phyloP scores from a whole-genome alignment of 1,139 yeast species.

The Chernovozyma aurita region DNA sequence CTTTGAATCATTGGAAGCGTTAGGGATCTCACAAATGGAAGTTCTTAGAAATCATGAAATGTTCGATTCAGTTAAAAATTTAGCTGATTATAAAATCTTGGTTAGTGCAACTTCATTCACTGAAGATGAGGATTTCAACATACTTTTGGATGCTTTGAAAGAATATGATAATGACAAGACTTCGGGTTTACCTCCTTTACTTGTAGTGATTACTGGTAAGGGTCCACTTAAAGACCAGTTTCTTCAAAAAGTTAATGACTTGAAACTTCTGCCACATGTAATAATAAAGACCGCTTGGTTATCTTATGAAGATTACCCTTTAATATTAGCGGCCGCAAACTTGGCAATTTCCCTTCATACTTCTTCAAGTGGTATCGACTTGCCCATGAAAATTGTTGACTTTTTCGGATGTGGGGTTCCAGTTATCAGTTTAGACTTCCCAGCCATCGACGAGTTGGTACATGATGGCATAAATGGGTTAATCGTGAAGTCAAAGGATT shows the following conservation, averaged over 20 bases:
- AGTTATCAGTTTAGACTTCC: constrained; percentile 71
- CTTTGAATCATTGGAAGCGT: constrained; percentile 45
- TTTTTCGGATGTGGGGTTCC: constrained; percentile 97
- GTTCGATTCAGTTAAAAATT: constrained; percentile 28
- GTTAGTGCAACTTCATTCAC: constrained; percentile 92
- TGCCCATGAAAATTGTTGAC: constrained; percentile 97
- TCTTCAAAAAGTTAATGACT: constrained; percentile 37
- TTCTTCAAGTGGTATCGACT: constrained; percentile 88
- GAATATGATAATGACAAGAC: constrained; percentile 41
- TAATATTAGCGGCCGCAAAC: constrained; percentile 71
- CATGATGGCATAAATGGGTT: constrained; percentile 42
- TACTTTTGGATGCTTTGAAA: constrained; percentile 65
- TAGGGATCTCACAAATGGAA: constrained; percentile 19
- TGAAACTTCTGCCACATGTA: constrained; percentile 44
- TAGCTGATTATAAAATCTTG: constrained; percentile 51
- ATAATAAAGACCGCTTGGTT: constrained; percentile 72
- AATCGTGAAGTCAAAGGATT: constrained; percentile 34
- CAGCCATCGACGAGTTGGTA: constrained; percentile 66
- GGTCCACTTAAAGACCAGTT: constrained; percentile 72
- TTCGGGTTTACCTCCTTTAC: constrained; percentile 41
- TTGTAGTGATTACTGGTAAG: constrained; percentile 84
- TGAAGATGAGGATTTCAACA: constrained; percentile 83
- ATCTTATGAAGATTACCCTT: constrained; percentile 73
- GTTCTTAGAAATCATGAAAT: constrained; percentile 36
- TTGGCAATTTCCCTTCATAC: constrained; percentile 86